Evolutionary conservation across 2,329 filamentous ascomycete genomes (phyloP), one percentile per base, ranked within the genome.

Genomic region (Fusarium robinianum): DNA sequence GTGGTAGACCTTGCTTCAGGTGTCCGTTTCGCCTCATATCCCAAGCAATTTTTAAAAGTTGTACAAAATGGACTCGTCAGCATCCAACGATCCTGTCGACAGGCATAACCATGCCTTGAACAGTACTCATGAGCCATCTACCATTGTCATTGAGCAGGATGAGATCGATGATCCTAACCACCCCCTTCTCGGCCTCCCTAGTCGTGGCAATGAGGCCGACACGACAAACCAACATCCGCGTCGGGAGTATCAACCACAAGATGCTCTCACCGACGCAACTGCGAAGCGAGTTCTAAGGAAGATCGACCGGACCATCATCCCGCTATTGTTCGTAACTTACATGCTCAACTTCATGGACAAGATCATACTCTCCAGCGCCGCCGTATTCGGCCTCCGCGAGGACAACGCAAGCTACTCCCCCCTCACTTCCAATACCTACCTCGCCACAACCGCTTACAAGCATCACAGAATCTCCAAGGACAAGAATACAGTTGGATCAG

Each of bases 401-500:
- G 78, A 80, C 53, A 74, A 65, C 11, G 67, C 69, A 29, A 27
- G 61, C 41, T 17, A 23, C 3, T n/a, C n/a, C n/a, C n/a, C n/a
- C n/a, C n/a, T n/a, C 7, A 16, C 6, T 3, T 8, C 3, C 1
- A 6, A 14, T 14, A 5, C 6, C 6, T 17, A 7, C 4, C n/a
- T 8, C 2, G 8, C 5, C 8, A 9, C 6, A 5, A 3, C 4
- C 6, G 5, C 37, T 43, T 6, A 57, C 15, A 2, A 7, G 6
- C 14, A 3, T 22, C 5, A 9, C 17, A 62, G 59, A 42, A 62
- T 23, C 62, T 62, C 5, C 38, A 53, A 33, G 71, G 67, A 33
- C 60, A 67, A 36, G 64, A 88, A 69, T 90, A 84, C 62, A 79
- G 76, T 32, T 90, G 86, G 86, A 71, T 89, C 12, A 61, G 66